phyloP scores from a whole-genome alignment of 2,329 filamentous ascomycete genomes.

The Passalora sequoiae region DNA sequence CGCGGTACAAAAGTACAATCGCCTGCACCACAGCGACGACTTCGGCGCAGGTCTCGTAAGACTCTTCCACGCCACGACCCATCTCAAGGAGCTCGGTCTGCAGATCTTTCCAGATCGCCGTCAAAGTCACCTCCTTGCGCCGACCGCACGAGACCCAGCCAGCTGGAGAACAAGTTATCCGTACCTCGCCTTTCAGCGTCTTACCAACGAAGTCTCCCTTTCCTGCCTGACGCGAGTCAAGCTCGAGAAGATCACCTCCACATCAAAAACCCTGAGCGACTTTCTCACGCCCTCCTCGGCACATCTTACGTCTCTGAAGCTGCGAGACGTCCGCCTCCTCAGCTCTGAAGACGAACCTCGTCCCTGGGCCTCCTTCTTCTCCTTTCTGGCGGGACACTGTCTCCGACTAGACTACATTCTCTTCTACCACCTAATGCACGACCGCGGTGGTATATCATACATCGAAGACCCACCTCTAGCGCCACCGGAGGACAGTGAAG shows the following conservation, averaged over 20 bases:
- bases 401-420: conserved; percentile 25
- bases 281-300: conserved; percentile 21
- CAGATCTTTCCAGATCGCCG: conserved; percentile 19
- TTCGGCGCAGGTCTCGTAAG: conserved; percentile 21
- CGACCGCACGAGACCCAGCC: conserved; percentile 13
- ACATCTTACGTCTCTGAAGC: conserved; percentile 27
- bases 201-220: conserved; percentile 15
- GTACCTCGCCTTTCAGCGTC: conserved; percentile 18
- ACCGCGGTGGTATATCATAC: conserved; percentile 25
- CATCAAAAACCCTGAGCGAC: conserved; percentile 16
- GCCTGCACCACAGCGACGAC: neutral
- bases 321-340: conserved; percentile 29
- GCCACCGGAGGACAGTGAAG: conserved; percentile 11
- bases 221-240: conserved; percentile 26
- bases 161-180: conserved; percentile 25
- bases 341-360: conserved; percentile 12
- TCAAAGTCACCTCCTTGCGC: conserved; percentile 16
- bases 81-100: conserved; percentile 15
- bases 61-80: conserved; percentile 21
- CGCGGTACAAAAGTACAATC: neutral
- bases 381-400: conserved; percentile 20
- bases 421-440: conserved; percentile 27
- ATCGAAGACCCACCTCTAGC: conserved; percentile 14
- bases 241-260: conserved; percentile 29
- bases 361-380: conserved; percentile 27